These are phyloP conservation scores for Peziza echinospora DNA, from an alignment of 495 filamentous ascomycete genomes.

Conservation along the genomic window DNA sequence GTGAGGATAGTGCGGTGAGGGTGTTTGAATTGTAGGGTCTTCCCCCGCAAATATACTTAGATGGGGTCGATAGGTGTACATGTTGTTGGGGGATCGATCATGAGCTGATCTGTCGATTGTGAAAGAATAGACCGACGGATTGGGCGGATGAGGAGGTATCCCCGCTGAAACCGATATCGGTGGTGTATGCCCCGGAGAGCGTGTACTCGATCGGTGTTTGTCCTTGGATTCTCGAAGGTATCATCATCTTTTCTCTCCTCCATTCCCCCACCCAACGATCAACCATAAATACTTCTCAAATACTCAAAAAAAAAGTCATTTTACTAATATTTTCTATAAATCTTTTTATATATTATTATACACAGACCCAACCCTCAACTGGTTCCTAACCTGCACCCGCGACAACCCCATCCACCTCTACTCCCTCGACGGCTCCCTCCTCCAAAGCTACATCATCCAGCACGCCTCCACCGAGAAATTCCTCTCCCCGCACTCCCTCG, in stretches of 20 bases:
- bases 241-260: not conserved
- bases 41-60: not conserved
- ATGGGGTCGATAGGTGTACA: not conserved
- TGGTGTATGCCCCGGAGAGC: conserved; percentile 40
- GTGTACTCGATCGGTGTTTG: conserved; percentile 48
- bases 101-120: no score
- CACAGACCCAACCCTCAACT: conserved; percentile 39
- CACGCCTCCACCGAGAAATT: conserved; percentile 44
- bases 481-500: conserved; percentile 50
- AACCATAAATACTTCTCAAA: conserved; percentile 19
- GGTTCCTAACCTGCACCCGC: conserved; percentile 41
- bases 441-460: conserved; percentile 13
- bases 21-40: conserved; percentile 43
- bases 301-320: no score
- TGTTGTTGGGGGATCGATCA: no score
- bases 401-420: conserved; percentile 60
- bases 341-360: no score
- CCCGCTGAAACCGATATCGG: conserved; percentile 39
- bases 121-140: not conserved
- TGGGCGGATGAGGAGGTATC: conserved; percentile 29
- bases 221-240: conserved; percentile 26
- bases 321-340: no score
- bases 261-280: not conserved
- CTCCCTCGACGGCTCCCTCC: conserved; percentile 12
- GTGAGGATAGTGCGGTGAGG: conserved; percentile 42